Conservation (phyloP, 345 rosid genomes). For the Sonneratia caseolaris region DNA sequence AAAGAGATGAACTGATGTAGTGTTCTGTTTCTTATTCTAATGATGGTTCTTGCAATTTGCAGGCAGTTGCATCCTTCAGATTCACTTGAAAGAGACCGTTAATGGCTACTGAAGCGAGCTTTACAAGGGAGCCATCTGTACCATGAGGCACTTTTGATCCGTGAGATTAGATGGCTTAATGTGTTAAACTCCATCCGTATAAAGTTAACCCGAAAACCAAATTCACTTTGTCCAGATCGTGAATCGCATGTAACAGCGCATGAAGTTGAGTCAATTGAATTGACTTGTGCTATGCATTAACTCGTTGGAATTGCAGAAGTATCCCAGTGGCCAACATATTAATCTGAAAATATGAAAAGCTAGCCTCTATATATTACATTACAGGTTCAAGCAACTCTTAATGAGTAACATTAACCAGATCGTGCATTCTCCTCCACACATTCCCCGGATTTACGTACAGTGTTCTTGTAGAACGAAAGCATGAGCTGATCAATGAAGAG, state of each 20-base stretch:
- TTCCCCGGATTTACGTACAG: conserved; percentile 26
- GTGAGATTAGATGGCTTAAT: not conserved
- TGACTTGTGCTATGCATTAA: no score
- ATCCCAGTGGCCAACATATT: not conserved
- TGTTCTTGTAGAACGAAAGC: conserved; percentile 39
- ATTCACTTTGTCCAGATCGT: no score
- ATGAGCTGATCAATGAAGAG: conserved; percentile 70
- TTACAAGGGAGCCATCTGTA: not conserved
- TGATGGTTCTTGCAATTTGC: conserved; percentile 12
- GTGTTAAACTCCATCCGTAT: not conserved
- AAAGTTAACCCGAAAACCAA: no score
- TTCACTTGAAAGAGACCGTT: conserved; percentile 36
- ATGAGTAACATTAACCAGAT: conserved; percentile 7
- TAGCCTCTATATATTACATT: not conserved
- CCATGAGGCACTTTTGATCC: not conserved
- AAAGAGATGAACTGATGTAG: not conserved
- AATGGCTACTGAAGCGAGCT: not conserved
- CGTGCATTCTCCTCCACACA: conserved; percentile 25
- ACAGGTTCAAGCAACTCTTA: not conserved
- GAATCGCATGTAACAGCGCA: no score
- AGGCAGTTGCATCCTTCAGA: conserved; percentile 68
- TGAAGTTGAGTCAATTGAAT: no score
- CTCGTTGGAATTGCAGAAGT: no score
- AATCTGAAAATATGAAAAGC: not conserved
- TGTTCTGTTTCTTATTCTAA: not conserved